Evolutionary conservation across 1,284 basidiomycete species (phyloP).

Genomic region (Kalmanozyma brasiliensis): DNA sequence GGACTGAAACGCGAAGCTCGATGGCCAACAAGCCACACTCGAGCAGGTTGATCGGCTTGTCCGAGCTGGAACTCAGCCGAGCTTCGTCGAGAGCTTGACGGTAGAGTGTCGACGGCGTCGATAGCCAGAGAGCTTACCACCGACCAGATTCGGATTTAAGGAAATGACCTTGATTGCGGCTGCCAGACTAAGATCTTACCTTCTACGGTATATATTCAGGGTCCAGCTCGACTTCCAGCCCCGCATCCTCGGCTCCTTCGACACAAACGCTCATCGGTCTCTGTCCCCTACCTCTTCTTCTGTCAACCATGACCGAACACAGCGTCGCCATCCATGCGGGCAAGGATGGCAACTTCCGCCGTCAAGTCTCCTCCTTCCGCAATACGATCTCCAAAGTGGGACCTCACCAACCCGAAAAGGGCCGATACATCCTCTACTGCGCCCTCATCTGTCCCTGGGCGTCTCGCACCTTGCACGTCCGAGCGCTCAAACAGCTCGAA

Average conservation of each 20-base stretch:
- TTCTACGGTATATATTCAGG: no score
- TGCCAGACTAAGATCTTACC: no score
- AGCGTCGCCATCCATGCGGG: constrained; percentile 36
- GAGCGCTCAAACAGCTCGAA: constrained; percentile 90
- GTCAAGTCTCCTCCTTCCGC: constrained; percentile 78
- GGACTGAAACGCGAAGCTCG: not conserved
- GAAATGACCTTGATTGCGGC: not conserved
- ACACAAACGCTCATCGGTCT: no score
- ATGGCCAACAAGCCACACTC: not conserved
- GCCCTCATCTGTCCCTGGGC: constrained; percentile 78
- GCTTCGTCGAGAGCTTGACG: no score
- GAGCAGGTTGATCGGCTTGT: no score
- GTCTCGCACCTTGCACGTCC: constrained; percentile 83
- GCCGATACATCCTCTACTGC: constrained; percentile 70
- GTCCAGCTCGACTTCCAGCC: no score
- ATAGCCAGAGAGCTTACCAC: no score
- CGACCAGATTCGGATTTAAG: no score
- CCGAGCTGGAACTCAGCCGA: no score
- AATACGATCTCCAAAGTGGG: constrained; percentile 74
- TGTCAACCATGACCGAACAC: constrained; percentile 37
- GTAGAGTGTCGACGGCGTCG: no score
- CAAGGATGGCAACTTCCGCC: constrained; percentile 82
- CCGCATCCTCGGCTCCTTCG: no score
- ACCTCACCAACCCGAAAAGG: constrained; percentile 82
- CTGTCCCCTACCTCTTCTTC: not conserved